Percentiles rank a stretch among this genome's conserved stretches.
These are phyloP conservation scores for Hevea brasiliensis DNA, from an alignment of 345 rosid genomes.

Conservation along the genomic window DNA sequence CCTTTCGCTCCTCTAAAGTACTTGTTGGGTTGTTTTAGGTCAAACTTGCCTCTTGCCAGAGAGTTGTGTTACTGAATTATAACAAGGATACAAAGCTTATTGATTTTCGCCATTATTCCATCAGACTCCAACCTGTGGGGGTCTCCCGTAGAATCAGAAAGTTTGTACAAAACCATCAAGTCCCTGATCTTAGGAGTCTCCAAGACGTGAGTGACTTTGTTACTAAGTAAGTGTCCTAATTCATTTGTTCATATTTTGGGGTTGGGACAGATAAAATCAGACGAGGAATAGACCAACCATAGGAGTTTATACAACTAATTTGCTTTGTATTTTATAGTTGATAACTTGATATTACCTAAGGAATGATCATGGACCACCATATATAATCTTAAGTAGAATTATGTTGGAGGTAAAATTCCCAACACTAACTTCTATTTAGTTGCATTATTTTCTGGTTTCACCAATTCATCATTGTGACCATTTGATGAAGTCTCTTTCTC, in stretches of 20 bases:
- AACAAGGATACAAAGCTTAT: slow-evolving; percentile 82
- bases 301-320: neutral
- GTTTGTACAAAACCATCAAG: slow-evolving; percentile 85
- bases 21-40: slow-evolving; percentile 55
- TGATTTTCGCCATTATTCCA: slow-evolving; percentile 89
- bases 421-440: no score
- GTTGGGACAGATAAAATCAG: neutral
- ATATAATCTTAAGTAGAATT: neutral
- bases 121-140: slow-evolving; percentile 83
- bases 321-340: neutral
- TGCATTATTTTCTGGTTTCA: no score
- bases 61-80: slow-evolving; percentile 85
- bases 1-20: slow-evolving; percentile 20
- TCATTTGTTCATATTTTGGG: neutral
- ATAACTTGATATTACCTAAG: neutral
- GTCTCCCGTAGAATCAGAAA: slow-evolving; percentile 84
- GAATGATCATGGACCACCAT: neutral
- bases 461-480: no score
- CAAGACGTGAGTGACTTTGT: slow-evolving; percentile 92
- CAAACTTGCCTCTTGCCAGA: slow-evolving; percentile 88
- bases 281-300: neutral
- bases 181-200: slow-evolving; percentile 79
- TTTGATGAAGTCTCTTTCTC: neutral
- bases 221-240: slow-evolving; percentile 61
- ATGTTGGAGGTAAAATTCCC: neutral